Conservation (phyloP, 371 early-diverging fungal genomes). For the Choanephora cucurbitarum region DNA sequence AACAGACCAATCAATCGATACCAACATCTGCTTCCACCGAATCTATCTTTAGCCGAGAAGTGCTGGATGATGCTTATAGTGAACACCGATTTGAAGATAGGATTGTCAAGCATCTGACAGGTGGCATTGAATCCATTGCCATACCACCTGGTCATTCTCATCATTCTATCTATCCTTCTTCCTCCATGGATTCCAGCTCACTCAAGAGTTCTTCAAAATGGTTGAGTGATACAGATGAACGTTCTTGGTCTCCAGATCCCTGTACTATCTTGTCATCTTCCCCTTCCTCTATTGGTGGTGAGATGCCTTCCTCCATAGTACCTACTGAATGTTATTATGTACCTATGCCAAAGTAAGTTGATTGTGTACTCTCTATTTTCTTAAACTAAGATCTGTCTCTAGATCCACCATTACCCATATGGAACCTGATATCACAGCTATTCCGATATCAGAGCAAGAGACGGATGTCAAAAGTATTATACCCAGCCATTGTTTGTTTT, state of each 20-base stretch:
- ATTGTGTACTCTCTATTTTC: too few relatives aligned
- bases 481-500: conserved; percentile 39
- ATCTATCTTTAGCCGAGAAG: conserved; percentile 38
- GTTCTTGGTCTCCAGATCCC: conserved; percentile 22
- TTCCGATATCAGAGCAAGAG: conserved; percentile 10
- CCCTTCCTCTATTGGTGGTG: conserved; percentile 6
- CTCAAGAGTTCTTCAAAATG: conserved; percentile 7
- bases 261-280: conserved; percentile 15
- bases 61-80: conserved; percentile 25
- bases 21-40: conserved; percentile 9
- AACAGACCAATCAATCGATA: not conserved
- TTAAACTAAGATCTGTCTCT: not conserved
- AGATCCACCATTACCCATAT: conserved; percentile 49
- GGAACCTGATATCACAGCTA: conserved; percentile 49
- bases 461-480: conserved; percentile 2
- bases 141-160: conserved; percentile 33
- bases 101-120: conserved; percentile 44
- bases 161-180: conserved; percentile 4
- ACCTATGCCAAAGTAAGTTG: conserved; percentile 48
- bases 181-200: conserved; percentile 24
- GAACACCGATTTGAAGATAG: conserved; percentile 41
- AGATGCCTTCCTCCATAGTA: conserved; percentile 14
- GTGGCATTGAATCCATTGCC: conserved; percentile 51
- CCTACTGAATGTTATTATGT: conserved; percentile 35
- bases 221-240: conserved; percentile 19